Evolutionary conservation across 176 grass and related monocot species (phyloP).

Genomic region (Zoysia japonica): DNA sequence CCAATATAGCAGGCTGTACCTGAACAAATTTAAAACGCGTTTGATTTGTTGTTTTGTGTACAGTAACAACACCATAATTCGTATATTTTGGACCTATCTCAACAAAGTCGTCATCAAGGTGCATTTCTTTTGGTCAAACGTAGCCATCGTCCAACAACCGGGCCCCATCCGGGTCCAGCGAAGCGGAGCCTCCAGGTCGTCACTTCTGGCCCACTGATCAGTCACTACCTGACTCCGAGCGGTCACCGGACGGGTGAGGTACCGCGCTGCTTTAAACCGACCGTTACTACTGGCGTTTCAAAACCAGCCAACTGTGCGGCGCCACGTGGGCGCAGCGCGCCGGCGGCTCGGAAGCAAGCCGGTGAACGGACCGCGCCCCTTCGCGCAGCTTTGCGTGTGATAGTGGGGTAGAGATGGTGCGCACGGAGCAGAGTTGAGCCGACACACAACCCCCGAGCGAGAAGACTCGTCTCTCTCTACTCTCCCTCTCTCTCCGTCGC

Average conservation of each 20-base stretch:
- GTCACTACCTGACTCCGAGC: not conserved
- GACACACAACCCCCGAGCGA: conserved; percentile 6
- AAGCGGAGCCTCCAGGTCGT: not conserved
- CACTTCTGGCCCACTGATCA: conserved; percentile 14
- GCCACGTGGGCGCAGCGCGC: not conserved
- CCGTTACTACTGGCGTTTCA: conserved; percentile 42
- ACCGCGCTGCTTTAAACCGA: conserved; percentile 13
- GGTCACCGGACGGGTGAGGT: conserved; percentile 24
- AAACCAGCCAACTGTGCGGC: not conserved
- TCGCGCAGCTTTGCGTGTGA: conserved; percentile 43
- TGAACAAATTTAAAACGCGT: not conserved
- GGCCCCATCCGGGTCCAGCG: not conserved
- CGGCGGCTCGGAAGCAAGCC: not conserved
- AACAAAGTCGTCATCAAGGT: not conserved
- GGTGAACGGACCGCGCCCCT: not conserved
- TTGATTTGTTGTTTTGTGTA: not conserved
- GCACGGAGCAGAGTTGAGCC: conserved; percentile 5
- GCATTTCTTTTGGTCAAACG: conserved; percentile 36
- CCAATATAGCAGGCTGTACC: not conserved
- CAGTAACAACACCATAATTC: not conserved
- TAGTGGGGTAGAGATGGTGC: conserved; percentile 17
- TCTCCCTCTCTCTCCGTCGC: not conserved
- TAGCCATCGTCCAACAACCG: conserved; percentile 18
- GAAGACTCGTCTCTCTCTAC: not conserved
- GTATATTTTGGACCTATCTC: not conserved